These are phyloP conservation scores for Phialophora expanda DNA, from an alignment of 2,329 filamentous ascomycete species.

Conservation along the genomic window DNA sequence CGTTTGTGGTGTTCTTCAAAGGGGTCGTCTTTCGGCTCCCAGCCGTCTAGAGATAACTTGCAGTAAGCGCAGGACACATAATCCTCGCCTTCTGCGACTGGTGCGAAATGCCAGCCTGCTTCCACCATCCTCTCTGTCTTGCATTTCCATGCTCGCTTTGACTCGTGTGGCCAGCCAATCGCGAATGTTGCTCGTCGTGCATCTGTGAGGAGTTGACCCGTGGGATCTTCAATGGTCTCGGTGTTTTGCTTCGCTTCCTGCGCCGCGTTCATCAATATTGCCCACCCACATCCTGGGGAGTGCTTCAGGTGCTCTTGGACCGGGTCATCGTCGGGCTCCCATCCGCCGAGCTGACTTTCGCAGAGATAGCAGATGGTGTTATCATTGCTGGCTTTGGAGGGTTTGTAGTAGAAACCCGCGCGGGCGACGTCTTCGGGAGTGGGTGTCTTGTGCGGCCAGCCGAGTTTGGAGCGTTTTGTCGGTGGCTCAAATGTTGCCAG, in stretches of 20 bases:
- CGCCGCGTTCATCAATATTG: constrained; percentile 69
- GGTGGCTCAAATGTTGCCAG: constrained; percentile 76
- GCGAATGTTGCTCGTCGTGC: constrained; percentile 84
- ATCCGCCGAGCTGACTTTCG: constrained; percentile 81
- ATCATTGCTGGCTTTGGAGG: constrained; percentile 74
- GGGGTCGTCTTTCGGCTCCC: constrained; percentile 92
- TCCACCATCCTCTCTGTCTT: constrained; percentile 90
- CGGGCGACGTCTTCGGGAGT: constrained; percentile 76
- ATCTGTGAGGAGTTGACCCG: constrained; percentile 70
- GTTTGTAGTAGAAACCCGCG: constrained; percentile 90
- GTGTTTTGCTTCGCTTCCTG: constrained; percentile 66
- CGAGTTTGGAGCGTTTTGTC: constrained; percentile 62
- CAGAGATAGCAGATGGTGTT: constrained; percentile 92
- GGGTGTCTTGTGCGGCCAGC: constrained; percentile 79
- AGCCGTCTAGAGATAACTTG: constrained; percentile 84
- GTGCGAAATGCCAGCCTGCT: constrained; percentile 93
- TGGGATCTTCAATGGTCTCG: constrained; percentile 71
- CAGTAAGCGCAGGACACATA: constrained; percentile 93
- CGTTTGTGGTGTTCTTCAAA: constrained; percentile 86
- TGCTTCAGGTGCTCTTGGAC: constrained; percentile 84
- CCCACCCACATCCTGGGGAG: constrained; percentile 84
- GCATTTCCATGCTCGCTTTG: constrained; percentile 85
- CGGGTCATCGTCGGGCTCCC: constrained; percentile 86
- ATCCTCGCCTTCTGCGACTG: constrained; percentile 80
- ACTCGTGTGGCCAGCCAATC: constrained; percentile 86